Conservation (phyloP, 768 basidiomycete species). For the Suillus hirtellus region DNA sequence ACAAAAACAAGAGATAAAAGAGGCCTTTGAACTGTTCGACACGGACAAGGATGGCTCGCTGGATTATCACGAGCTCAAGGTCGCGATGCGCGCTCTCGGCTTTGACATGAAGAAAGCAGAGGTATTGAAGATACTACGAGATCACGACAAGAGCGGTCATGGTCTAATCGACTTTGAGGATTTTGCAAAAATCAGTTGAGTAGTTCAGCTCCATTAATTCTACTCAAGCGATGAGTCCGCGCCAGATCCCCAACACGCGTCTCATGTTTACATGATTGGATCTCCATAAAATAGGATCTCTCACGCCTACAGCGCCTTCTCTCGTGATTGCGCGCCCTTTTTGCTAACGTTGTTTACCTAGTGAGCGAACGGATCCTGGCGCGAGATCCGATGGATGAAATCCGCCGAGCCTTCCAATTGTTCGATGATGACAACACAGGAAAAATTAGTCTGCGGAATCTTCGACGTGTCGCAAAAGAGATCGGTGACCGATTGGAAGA, state of each 20-base stretch:
- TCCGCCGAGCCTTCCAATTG: conserved; percentile 91
- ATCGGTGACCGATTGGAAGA: conserved; percentile 94
- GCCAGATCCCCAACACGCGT: neutral
- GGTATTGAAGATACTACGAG: conserved; percentile 90
- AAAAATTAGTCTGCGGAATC: conserved; percentile 88
- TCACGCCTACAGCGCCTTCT: neutral
- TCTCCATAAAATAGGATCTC: neutral
- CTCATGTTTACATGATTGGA: neutral
- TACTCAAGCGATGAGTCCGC: neutral
- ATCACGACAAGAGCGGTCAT: conserved; percentile 83
- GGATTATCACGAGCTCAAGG: conserved; percentile 99
- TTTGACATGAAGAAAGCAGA: conserved; percentile 99
- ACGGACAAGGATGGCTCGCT: conserved; percentile 96
- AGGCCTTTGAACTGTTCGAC: conserved; percentile 99
- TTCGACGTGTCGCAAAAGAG: conserved; percentile 93
- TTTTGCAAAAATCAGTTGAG: conserved; percentile 90
- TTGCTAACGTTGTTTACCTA: conserved; percentile 37
- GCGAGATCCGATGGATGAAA: conserved; percentile 96
- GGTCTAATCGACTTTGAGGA: conserved; percentile 91
- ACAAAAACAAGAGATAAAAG: conserved; percentile 95
- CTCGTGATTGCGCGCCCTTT: conserved; percentile 1
- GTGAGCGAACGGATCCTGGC: conserved; percentile 94
- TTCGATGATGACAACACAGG: conserved; percentile 97
- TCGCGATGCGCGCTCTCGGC: conserved; percentile 96
- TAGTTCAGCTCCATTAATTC: conserved; percentile 15